phyloP scores from a whole-genome alignment of 305 asterid species.

The Solanum chacoense region DNA sequence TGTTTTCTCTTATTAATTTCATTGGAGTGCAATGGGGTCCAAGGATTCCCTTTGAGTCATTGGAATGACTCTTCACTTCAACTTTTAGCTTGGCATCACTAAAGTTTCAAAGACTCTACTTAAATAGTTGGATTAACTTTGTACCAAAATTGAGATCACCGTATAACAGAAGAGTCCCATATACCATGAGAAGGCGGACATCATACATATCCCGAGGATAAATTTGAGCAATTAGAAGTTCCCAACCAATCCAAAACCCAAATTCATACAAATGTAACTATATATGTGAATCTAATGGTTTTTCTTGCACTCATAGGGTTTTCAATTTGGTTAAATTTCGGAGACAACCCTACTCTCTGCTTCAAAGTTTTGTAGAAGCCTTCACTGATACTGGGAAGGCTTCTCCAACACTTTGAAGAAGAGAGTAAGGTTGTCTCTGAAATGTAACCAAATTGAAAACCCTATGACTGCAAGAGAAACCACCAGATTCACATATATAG shows the following conservation, averaged over 20 bases:
- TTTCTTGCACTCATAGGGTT: background rate
- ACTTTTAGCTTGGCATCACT: too few relatives aligned
- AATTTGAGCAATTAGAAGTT: background rate
- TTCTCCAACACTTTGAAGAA: background rate
- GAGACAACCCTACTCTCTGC: background rate
- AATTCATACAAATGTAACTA: background rate
- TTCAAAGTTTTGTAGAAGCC: background rate
- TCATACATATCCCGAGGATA: background rate
- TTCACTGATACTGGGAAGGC: background rate
- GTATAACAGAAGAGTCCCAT: background rate
- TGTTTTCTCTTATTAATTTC: background rate
- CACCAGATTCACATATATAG: background rate
- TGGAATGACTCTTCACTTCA: too few relatives aligned
- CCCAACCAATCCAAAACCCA: background rate
- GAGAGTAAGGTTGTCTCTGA: too few relatives aligned
- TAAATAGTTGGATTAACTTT: too few relatives aligned
- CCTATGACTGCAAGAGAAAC: too few relatives aligned
- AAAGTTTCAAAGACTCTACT: too few relatives aligned
- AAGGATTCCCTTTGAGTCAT: background rate
- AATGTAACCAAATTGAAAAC: too few relatives aligned
- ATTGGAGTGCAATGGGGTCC: background rate
- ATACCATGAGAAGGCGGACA: background rate
- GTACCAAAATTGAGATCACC: background rate
- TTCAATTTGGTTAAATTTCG: too few relatives aligned
- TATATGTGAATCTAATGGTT: background rate